Conservation (phyloP, 257 asterid species). For the Lycium ferocissimum region DNA sequence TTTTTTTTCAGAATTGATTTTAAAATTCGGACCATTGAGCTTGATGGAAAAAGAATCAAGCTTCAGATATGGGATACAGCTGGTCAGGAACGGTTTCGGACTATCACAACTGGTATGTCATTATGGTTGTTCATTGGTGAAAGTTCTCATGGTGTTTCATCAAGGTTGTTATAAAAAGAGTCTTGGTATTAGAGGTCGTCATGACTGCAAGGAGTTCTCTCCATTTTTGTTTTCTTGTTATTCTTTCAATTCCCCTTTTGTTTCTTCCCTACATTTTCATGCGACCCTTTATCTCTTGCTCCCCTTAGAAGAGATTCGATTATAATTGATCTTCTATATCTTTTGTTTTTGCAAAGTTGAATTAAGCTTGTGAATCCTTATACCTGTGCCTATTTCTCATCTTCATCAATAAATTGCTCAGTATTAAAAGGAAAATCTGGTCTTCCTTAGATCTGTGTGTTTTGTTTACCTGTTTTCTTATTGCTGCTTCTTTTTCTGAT, state of each 20-base stretch:
- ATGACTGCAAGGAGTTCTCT: not conserved
- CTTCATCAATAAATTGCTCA: not conserved
- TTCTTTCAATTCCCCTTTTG: not conserved
- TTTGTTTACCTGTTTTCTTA: not conserved
- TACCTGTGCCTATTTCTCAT: not conserved
- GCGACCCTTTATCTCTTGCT: not conserved
- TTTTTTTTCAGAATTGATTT: conserved; percentile 39
- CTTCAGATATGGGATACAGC: conserved; percentile 58
- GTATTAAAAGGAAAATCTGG: not conserved
- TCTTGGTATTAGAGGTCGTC: not conserved
- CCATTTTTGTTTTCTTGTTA: not conserved
- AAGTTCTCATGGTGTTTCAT: not conserved
- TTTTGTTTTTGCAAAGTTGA: not conserved
- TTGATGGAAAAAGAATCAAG: conserved; percentile 49
- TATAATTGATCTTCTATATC: not conserved
- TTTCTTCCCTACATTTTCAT: not conserved
- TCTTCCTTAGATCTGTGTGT: not conserved
- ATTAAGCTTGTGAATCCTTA: not conserved
- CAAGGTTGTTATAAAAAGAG: not conserved
- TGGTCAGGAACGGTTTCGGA: conserved; percentile 53
- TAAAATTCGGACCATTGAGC: conserved; percentile 53
- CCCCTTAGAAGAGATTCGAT: not conserved
- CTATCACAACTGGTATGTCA: conserved; percentile 49
- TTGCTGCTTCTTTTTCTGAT: conserved; percentile 7
- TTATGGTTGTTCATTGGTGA: not conserved